A percentile compares a stretch with the other conserved stretches of the same genome.
phyloP scores from a whole-genome alignment of 2,329 filamentous ascomycete genomes.

The Monosporascus sp. region DNA sequence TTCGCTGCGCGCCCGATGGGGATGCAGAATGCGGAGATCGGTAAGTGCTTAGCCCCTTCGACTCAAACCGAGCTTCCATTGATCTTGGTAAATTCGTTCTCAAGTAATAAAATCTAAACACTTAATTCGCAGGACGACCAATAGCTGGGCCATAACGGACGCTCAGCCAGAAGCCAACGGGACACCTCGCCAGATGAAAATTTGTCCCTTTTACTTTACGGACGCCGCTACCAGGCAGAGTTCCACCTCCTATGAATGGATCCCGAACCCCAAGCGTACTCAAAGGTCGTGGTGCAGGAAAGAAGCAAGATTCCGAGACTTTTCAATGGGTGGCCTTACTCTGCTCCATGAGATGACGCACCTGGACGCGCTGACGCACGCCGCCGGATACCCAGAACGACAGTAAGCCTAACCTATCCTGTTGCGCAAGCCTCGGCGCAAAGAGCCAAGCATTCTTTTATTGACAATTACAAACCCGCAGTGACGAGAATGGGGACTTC shows the following conservation, averaged over 20 bases:
- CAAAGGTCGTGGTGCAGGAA: slow-evolving; percentile 3
- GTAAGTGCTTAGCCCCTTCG: not conserved
- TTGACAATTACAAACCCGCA: not conserved
- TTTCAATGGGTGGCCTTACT: slow-evolving; percentile 4
- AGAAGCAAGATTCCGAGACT: slow-evolving; percentile 3
- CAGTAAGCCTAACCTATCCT: not conserved
- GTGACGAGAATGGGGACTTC: slow-evolving; percentile 2
- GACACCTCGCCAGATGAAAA: slow-evolving; percentile 6
- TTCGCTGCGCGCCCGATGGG: slow-evolving; percentile 2
- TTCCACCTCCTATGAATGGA: slow-evolving; percentile 1
- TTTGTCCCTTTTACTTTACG: slow-evolving; percentile 7
- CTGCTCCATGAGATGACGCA: slow-evolving; percentile 8
- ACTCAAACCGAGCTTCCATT: not conserved
- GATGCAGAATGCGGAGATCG: slow-evolving; percentile 3
- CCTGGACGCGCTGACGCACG: slow-evolving; percentile 1
- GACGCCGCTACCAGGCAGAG: slow-evolving; percentile 3
- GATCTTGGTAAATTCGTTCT: not conserved
- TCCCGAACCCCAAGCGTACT: not conserved
- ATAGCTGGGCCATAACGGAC: slow-evolving; percentile 6
- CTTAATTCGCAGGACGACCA: not conserved
- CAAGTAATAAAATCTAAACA: not conserved
- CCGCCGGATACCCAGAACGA: slow-evolving; percentile 2
- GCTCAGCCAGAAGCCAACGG: slow-evolving; percentile 4
- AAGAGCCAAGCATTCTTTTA: no score
- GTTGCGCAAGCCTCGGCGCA: not conserved